Base-by-base conservation (phyloP, 2,329 filamentous ascomycete species). In the Fusarium concolor region DNA sequence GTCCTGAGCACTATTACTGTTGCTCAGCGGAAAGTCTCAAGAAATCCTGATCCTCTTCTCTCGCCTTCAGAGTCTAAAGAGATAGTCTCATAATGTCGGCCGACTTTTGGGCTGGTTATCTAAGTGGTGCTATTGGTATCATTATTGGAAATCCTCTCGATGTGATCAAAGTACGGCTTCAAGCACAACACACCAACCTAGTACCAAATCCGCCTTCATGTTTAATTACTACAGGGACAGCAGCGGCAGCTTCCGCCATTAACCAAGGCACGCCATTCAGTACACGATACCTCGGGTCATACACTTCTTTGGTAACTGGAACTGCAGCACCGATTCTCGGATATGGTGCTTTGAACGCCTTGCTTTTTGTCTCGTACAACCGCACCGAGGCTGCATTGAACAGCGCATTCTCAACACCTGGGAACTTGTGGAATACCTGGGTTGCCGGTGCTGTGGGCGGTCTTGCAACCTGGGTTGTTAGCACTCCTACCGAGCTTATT, bases 41-140 rank as follows among this genome's bases (percentile, higher is more conserved):
- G 46, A 39, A 49, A 46, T 29, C 33, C 52, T 28, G 52, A 71
- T 54, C 42, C 31, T 54, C 44, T 65, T 31, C 54, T 65, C 12
- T 39, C 26, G n/a, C 42, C 35, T 43, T 22, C 44, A 24, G 47
- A 64, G 26, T 58, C 57, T 26, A 65, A 39, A 61, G 44, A 26
- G 5, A 42, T 35, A 59, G 49, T 15, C 20, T 24, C 54, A 54
- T n/a, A 43, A 95, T 96, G 92, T 92, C 92, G 50, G 88, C 93
- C 71, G 94, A 97, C 77, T 97, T 97, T 79, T 97, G 92, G 92
- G 92, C 94, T 59, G 94, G 94, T 74, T 97, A 97, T 79, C 81
- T 96, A 64, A 95, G 92, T 76, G 95, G 95, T 53, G 93, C 92
- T 58, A 85, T 90, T 47, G 92, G 93, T 44, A 97, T 97, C 73